Percentiles rank a stretch among this genome's conserved stretches.
These are phyloP conservation scores for Hypoxylon sp. DNA, from an alignment of 2,329 filamentous ascomycete genomes.

Conservation along the genomic window DNA sequence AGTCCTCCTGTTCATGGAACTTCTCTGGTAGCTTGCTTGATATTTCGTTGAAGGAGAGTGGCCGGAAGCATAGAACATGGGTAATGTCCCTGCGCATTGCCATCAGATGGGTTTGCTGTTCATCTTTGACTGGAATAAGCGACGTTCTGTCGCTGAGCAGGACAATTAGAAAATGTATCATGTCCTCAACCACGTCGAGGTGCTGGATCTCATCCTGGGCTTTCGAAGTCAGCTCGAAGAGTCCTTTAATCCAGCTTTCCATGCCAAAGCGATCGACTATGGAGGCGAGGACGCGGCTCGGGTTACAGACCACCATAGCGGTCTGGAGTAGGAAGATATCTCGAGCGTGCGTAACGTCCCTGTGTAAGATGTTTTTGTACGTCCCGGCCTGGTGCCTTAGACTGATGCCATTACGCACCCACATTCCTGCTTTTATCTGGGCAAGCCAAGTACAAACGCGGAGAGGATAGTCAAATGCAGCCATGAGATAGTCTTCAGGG, in stretches of 20 bases:
- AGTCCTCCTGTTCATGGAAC: conserved; percentile 88
- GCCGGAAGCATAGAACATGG: conserved; percentile 96
- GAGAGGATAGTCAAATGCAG: conserved; percentile 91
- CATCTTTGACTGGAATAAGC: conserved; percentile 76
- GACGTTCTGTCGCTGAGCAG: conserved; percentile 89
- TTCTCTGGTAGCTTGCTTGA: conserved; percentile 88
- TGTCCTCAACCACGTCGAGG: conserved; percentile 93
- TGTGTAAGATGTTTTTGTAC: conserved; percentile 88
- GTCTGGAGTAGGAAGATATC: conserved; percentile 96
- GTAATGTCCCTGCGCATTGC: conserved; percentile 90
- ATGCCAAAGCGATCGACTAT: conserved; percentile 94
- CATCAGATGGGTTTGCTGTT: conserved; percentile 72
- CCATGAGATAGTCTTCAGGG: conserved; percentile 84
- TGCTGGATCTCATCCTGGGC: conserved; percentile 89
- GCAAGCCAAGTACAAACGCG: conserved; percentile 96
- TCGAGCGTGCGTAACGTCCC: conserved; percentile 93
- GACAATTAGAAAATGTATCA: conserved; percentile 92
- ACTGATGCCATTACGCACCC: conserved; percentile 97
- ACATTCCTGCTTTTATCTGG: conserved; percentile 98
- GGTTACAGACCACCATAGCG: conserved; percentile 86
- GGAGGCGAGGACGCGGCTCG: conserved; percentile 85
- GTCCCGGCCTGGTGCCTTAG: conserved; percentile 94
- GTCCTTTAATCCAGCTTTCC: conserved; percentile 85
- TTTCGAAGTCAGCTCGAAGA: conserved; percentile 78
- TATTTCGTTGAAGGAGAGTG: conserved; percentile 93